phyloP scores from a whole-genome alignment of 208 protist genomes.

The Crithidia bombi region DNA sequence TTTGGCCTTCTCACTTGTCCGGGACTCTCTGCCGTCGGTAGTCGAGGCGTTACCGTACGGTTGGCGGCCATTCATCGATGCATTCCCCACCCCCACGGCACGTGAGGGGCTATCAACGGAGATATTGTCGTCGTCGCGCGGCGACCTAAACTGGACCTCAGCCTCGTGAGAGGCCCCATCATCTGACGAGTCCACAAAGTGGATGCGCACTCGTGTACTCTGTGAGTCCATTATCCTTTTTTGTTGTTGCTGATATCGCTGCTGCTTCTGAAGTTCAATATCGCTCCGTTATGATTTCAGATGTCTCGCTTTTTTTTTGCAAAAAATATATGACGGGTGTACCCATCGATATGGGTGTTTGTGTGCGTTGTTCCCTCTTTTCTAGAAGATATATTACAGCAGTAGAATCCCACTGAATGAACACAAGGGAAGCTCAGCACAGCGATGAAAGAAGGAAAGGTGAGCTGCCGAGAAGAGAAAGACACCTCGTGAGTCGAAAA shows the following conservation, averaged over 20 bases:
- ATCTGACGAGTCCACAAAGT: constrained; percentile 78
- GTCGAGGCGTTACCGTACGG: constrained; percentile 17
- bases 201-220: constrained; percentile 37
- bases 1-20: background rate
- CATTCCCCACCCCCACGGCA: background rate
- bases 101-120: constrained; percentile 6
- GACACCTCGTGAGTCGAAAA: too few relatives aligned
- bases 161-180: constrained; percentile 61
- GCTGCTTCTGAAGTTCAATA: too few relatives aligned
- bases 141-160: constrained; percentile 36
- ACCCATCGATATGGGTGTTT: too few relatives aligned
- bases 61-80: constrained; percentile 11
- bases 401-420: too few relatives aligned
- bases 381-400: too few relatives aligned
- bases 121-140: constrained; percentile 15
- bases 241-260: too few relatives aligned
- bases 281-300: too few relatives aligned
- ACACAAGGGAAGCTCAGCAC: too few relatives aligned
- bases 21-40: constrained; percentile 15
- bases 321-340: too few relatives aligned
- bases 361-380: too few relatives aligned
- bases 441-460: too few relatives aligned
- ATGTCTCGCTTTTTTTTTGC: background rate
- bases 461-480: too few relatives aligned
- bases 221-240: constrained; percentile 16